These are phyloP conservation scores for Chlamydomonas urium DNA, from an alignment of 139 green algal genomes.

Conservation along the genomic window DNA sequence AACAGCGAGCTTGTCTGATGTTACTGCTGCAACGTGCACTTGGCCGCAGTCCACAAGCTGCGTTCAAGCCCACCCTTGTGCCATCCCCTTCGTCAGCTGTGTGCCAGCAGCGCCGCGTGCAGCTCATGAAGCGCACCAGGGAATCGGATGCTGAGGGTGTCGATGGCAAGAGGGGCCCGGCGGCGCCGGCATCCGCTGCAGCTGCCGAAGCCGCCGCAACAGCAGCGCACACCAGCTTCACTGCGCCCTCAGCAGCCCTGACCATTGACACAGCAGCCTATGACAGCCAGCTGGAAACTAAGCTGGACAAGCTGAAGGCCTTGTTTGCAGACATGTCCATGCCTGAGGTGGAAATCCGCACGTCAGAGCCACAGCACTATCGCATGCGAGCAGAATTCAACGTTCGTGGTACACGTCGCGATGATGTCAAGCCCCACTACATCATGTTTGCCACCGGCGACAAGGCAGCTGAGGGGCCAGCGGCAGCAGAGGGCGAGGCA, in stretches of 20 bases:
- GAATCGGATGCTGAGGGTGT: no score
- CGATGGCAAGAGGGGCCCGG: no score
- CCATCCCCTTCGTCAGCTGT: no score
- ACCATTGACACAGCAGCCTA: constrained; percentile 4
- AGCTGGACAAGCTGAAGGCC: constrained; percentile 7
- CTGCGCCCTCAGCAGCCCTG: neutral
- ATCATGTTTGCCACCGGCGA: constrained; percentile 30
- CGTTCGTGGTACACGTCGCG: constrained; percentile 2
- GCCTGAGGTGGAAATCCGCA: constrained; percentile 17
- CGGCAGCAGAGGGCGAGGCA: neutral
- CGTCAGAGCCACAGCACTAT: constrained; percentile 47
- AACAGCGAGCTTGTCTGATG: no score
- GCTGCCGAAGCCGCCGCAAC: neutral
- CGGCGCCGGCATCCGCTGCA: neutral
- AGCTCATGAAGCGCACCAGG: no score
- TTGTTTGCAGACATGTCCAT: constrained; percentile 6
- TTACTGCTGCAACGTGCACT: no score
- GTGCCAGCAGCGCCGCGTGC: no score
- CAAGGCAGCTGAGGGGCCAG: neutral
- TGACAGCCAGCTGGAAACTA: neutral
- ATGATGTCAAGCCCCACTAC: constrained; percentile 9
- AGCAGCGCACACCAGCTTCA: constrained; percentile 5
- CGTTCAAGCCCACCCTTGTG: no score
- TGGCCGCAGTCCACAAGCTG: no score
- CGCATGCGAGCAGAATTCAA: constrained; percentile 59